Evolutionary conservation across 2,329 filamentous ascomycete species (phyloP).

Genomic region (Penicillium brevicompactum): DNA sequence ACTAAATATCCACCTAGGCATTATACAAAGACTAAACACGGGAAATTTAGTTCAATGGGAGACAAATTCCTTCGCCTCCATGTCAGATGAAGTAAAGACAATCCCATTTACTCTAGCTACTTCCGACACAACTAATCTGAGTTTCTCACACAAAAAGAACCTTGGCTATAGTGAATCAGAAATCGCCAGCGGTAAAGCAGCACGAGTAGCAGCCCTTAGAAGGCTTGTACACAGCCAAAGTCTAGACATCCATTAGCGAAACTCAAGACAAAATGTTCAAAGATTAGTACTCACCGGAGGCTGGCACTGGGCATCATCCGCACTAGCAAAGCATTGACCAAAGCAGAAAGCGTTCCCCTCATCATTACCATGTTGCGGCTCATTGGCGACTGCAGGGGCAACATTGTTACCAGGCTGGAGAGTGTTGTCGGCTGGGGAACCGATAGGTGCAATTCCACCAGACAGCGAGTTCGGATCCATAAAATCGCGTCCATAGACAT

Average conservation of each 20-base stretch:
- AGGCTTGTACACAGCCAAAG: conserved; percentile 5
- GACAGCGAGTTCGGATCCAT: not conserved
- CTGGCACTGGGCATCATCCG: conserved; percentile 13
- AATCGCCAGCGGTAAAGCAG: conserved; percentile 13
- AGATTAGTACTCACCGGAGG: conserved; percentile 17
- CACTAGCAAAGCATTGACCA: conserved; percentile 12
- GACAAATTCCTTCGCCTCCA: no score
- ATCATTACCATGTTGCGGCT: conserved; percentile 8
- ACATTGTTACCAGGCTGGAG: conserved; percentile 11
- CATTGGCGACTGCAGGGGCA: conserved; percentile 9
- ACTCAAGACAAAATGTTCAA: not conserved
- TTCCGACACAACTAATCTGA: no score
- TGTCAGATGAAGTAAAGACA: no score
- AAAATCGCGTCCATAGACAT: not conserved
- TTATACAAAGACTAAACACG: no score
- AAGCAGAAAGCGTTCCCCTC: conserved; percentile 21
- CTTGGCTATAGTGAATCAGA: conserved; percentile 3
- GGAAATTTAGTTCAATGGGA: no score
- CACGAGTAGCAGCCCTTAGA: conserved; percentile 19
- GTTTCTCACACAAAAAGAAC: not conserved
- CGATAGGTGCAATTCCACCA: conserved; percentile 10
- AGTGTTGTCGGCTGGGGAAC: not conserved
- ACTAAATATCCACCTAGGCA: no score
- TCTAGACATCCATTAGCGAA: not conserved
- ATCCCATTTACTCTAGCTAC: no score